Conservation (phyloP, 352 stramenopile species). For the Globisporangium uncinulatum region DNA sequence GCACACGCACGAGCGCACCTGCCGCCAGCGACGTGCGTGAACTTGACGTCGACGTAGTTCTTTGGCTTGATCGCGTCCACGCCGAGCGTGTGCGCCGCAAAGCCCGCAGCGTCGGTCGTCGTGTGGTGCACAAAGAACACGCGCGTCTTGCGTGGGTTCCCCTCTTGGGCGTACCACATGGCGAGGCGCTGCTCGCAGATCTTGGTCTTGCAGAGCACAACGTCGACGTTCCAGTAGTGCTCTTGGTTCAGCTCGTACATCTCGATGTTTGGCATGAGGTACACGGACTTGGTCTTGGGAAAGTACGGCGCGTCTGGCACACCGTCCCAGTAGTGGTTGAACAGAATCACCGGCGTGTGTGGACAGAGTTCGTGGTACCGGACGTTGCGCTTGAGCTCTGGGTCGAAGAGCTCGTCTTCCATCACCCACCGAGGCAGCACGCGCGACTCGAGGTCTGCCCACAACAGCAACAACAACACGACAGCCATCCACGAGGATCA, state of each 20-base stretch:
- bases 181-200: constrained; percentile 7
- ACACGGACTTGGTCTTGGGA: constrained; percentile 34
- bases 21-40: constrained; percentile 33
- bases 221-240: constrained; percentile 38
- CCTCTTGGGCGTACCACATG: constrained; percentile 46
- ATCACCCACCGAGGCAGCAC: constrained; percentile 44
- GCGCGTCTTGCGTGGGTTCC: constrained; percentile 32
- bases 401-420: constrained; percentile 26
- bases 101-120: constrained; percentile 32
- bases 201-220: constrained; percentile 48
- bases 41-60: constrained; percentile 32
- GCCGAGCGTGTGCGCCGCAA: constrained; percentile 20
- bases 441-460: constrained; percentile 29
- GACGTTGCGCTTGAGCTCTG: constrained; percentile 14
- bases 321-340: constrained; percentile 56
- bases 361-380: constrained; percentile 53
- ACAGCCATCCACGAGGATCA: too few species aligned
- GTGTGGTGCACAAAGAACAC: constrained; percentile 52
- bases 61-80: constrained; percentile 16
- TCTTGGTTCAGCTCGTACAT: constrained; percentile 44
- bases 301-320: constrained; percentile 20
- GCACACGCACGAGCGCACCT: too few species aligned
- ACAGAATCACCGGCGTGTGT: constrained; percentile 37
- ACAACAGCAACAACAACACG: neutral
- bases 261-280: constrained; percentile 50